A percentile compares a stretch with the other conserved stretches of the same genome.
phyloP scores from a whole-genome alignment of 495 filamentous ascomycete genomes.

The Xylaria palmicola region DNA sequence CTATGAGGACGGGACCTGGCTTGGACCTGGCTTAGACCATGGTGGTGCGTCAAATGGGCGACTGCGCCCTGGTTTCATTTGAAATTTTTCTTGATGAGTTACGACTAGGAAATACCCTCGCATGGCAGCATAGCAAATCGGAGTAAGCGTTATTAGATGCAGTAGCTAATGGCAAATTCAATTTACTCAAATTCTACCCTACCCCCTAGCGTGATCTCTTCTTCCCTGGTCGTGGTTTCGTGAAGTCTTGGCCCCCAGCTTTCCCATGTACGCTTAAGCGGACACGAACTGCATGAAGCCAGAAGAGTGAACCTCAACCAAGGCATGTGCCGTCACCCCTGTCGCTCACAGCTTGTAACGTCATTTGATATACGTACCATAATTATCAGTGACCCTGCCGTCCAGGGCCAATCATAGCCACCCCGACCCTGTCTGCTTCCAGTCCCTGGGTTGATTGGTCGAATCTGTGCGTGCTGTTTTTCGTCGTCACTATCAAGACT shows the following conservation, averaged over 20 bases:
- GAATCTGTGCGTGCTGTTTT: too few species aligned
- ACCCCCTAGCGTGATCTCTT: neutral
- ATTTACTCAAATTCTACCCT: neutral
- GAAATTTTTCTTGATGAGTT: conserved; percentile 3
- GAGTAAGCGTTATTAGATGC: neutral
- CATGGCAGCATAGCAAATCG: neutral
- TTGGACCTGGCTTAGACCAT: conserved; percentile 1
- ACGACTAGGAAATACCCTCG: conserved; percentile 4
- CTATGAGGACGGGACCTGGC: conserved; percentile 2
- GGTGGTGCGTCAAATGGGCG: conserved; percentile 2
- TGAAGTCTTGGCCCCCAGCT: neutral
- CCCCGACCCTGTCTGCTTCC: too few species aligned
- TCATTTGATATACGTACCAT: neutral
- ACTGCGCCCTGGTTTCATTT: conserved; percentile 1
- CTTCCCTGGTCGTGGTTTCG: neutral
- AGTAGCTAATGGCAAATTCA: neutral
- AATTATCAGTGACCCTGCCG: conserved; percentile 1
- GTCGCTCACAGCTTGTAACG: neutral
- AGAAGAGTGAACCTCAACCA: neutral
- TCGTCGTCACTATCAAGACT: too few species aligned
- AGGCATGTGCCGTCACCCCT: neutral
- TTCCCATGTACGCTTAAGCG: neutral
- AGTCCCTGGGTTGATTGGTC: too few species aligned
- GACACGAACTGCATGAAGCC: conserved; percentile 6
- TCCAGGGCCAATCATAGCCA: neutral